These are phyloP conservation scores for Przewalskia tangutica DNA, from an alignment of 257 asterid species.

Conservation along the genomic window DNA sequence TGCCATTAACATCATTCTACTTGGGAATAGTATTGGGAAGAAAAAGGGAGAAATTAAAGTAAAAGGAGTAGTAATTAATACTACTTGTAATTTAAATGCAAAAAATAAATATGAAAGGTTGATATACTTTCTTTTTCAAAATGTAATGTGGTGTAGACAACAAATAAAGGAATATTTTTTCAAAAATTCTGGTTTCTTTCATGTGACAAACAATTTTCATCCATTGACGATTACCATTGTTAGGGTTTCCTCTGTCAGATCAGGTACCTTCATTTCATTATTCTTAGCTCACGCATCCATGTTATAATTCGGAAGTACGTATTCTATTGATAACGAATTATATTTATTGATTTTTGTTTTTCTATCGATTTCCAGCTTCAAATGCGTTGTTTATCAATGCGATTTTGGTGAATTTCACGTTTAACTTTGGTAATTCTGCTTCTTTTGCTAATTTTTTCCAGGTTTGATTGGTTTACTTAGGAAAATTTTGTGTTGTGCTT, in stretches of 20 bases:
- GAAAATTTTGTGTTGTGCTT: background rate
- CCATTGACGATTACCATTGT: constrained; percentile 3
- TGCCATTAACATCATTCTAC: too few species aligned
- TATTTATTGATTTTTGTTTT: background rate
- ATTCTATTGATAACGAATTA: background rate
- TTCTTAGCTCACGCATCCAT: constrained; percentile 12
- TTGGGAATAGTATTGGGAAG: too few species aligned
- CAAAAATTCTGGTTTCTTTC: background rate
- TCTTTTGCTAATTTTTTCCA: background rate
- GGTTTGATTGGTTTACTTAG: background rate
- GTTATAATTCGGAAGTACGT: background rate
- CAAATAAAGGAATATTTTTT: background rate
- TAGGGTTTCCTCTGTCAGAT: constrained; percentile 38
- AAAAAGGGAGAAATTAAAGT: background rate
- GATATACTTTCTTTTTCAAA: too few species aligned
- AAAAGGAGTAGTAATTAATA: background rate
- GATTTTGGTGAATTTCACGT: constrained; percentile 1
- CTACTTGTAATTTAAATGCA: background rate
- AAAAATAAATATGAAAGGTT: background rate
- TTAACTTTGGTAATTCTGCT: background rate
- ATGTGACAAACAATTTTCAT: background rate
- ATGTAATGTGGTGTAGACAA: background rate
- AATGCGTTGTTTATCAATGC: background rate
- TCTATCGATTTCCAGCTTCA: background rate
- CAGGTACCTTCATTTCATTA: constrained; percentile 17